A percentile compares a stretch with the other conserved stretches of the same genome.
Conservation (phyloP, 257 asterid species). For the Gentiana dahurica region DNA sequence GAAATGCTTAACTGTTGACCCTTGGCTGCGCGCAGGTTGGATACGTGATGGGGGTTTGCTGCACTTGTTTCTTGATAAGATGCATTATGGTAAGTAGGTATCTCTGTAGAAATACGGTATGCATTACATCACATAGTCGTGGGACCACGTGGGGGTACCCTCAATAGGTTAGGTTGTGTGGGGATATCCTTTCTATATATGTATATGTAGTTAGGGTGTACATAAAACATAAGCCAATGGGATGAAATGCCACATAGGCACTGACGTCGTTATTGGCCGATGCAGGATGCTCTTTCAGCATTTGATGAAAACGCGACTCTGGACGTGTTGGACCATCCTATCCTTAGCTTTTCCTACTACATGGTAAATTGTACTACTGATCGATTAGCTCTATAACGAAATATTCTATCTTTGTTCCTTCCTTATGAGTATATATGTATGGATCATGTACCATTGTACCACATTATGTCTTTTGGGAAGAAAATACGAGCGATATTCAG, state of each 20-base stretch:
- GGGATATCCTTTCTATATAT: too few relatives aligned
- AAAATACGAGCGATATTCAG: neutral
- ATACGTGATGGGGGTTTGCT: constrained; percentile 30
- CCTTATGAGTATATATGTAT: too few relatives aligned
- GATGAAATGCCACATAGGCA: neutral
- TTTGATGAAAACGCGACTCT: constrained; percentile 19
- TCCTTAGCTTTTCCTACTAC: constrained; percentile 24
- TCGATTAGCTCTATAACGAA: neutral
- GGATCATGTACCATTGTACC: too few relatives aligned
- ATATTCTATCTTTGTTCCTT: neutral
- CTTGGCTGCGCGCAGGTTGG: constrained; percentile 23
- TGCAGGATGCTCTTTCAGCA: constrained; percentile 28
- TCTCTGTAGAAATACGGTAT: too few relatives aligned
- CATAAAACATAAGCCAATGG: neutral
- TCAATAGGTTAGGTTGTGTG: too few relatives aligned
- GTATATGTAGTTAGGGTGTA: too few relatives aligned
- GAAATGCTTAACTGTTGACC: neutral
- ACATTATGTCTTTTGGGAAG: neutral
- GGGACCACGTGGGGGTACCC: too few relatives aligned
- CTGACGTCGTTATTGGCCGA: neutral
- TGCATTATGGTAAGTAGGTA: constrained; percentile 26
- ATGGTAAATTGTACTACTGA: constrained; percentile 12
- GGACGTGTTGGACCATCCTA: constrained; percentile 24
- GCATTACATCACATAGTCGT: too few relatives aligned
- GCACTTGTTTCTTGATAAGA: constrained; percentile 33